Conservation (phyloP, 2,329 filamentous ascomycete genomes). For the Calonectria leucothoes region DNA sequence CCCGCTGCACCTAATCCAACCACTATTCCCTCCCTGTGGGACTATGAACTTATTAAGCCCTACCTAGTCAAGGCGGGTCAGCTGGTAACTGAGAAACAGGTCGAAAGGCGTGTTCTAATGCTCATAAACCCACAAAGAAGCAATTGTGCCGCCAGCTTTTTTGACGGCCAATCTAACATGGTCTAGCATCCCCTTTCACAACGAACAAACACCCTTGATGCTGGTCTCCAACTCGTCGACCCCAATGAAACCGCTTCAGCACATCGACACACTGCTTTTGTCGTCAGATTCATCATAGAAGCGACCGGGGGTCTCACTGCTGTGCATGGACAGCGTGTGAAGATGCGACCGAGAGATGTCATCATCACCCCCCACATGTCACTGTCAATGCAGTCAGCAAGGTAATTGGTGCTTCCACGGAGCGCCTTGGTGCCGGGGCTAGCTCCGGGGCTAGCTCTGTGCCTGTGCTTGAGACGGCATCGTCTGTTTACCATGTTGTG, state of each 20-base stretch:
- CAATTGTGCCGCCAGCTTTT: constrained; percentile 43
- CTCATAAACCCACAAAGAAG: constrained; percentile 54
- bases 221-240: constrained; percentile 66
- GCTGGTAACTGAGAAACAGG: constrained; percentile 50
- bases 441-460: constrained; percentile 51
- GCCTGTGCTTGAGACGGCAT: constrained; percentile 59
- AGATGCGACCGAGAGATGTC: constrained; percentile 63
- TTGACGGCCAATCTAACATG: background rate
- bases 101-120: constrained; percentile 55
- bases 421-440: constrained; percentile 52
- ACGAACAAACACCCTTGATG: constrained; percentile 70
- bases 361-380: constrained; percentile 70
- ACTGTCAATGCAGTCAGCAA: constrained; percentile 59
- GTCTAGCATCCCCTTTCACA: constrained; percentile 57
- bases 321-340: constrained; percentile 63
- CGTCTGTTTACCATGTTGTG: constrained; percentile 65
- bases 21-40: constrained; percentile 52
- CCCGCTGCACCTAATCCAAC: constrained; percentile 58
- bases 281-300: constrained; percentile 67
- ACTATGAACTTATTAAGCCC: constrained; percentile 47
- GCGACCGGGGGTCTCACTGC: constrained; percentile 65
- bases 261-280: constrained; percentile 67
- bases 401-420: constrained; percentile 60
- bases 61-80: constrained; percentile 47
- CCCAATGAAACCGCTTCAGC: constrained; percentile 66